Base-by-base conservation (phyloP, 106 monocot species). In the Gastrodia elata region DNA sequence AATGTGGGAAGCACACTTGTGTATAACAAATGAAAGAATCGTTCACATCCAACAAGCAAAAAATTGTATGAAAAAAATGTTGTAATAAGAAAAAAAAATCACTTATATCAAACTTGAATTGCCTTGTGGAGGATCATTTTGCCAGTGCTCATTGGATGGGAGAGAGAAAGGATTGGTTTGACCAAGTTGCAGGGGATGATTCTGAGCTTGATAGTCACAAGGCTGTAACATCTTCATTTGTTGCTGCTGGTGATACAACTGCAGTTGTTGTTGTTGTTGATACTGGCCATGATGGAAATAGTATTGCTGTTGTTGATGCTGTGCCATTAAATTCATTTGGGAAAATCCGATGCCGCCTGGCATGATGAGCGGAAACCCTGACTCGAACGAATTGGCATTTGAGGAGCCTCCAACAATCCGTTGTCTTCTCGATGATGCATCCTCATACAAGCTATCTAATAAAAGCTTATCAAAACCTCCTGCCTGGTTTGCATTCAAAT, bases 381-480 rank as follows among this genome's bases (percentile, higher is more conserved):
- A 9, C 5, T 78, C 78, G 38, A 85, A 87, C 16, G 76, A 84
- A 70, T 85, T 83, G 39, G 82, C 72, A 18, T 80, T 74, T 42
- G 26, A 82, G 35, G 72, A 64, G 1, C 30, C 44, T 52, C 42
- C 8, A 25, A 38, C 68, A 57, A 70, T 86, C 75, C 84, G 84
- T 68, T 80, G 83, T 64, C 69, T 77, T 56, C 86, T 73, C 37
- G 77, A 71, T 40, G 77, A 71, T 33, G 79, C 75, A 65, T 90
- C 86, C 41, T 90, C 90, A 36, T 90, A 86, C 5, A 90, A 72
- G 80, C 86, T 92, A 58, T 97, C 88, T 2, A 97, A 84, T 70
- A 97, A 80, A 37, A 97, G 90, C 79, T 84, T 92, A 83, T 97
- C 82, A 70, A 97, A 97, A 1, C 96, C 96, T 7, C 96, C 96